A percentile compares a stretch with the other conserved stretches of the same genome.
These are phyloP conservation scores for Pichia thaimueangensis DNA, from an alignment of 805 yeast genomes.

Conservation along the genomic window DNA sequence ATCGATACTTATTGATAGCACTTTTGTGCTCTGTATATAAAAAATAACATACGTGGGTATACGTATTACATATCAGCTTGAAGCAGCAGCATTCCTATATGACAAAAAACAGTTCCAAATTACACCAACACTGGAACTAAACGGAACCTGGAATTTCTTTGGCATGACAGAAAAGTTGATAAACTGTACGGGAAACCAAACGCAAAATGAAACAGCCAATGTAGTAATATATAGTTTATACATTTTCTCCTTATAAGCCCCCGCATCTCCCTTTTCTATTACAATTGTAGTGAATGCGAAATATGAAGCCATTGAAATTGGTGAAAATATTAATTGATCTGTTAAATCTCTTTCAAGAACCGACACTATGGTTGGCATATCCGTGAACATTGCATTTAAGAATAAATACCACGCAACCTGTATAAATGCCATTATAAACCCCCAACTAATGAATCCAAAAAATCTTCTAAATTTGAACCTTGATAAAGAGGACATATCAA, in stretches of 20 bases:
- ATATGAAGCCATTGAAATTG: constrained; percentile 72
- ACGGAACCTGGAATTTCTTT: constrained; percentile 76
- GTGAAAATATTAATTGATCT: constrained; percentile 87
- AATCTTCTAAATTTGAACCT: constrained; percentile 62
- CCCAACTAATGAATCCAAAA: constrained; percentile 82
- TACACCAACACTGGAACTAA: constrained; percentile 79
- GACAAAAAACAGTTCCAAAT: constrained; percentile 93
- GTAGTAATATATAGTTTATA: constrained; percentile 62
- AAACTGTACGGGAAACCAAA: constrained; percentile 83
- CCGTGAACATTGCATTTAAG: constrained; percentile 68
- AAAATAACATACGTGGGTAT: too few species aligned
- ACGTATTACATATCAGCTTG: too few species aligned
- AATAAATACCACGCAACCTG: constrained; percentile 89
- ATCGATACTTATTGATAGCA: too few species aligned
- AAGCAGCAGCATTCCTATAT: constrained; percentile 52
- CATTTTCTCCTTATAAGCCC: constrained; percentile 59
- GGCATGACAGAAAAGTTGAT: constrained; percentile 69
- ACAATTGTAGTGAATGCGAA: constrained; percentile 79
- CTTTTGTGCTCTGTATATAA: too few species aligned
- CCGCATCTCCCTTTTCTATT: constrained; percentile 65
- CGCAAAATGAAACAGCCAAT: constrained; percentile 56
- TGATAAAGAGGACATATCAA: neutral
- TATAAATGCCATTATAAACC: constrained; percentile 70
- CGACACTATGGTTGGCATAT: constrained; percentile 77
- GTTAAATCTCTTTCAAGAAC: constrained; percentile 82